A percentile compares a stretch with the other conserved stretches of the same genome.
Evolutionary conservation across 495 filamentous ascomycete genomes (phyloP).

Genomic region (Penicillium turbatum): DNA sequence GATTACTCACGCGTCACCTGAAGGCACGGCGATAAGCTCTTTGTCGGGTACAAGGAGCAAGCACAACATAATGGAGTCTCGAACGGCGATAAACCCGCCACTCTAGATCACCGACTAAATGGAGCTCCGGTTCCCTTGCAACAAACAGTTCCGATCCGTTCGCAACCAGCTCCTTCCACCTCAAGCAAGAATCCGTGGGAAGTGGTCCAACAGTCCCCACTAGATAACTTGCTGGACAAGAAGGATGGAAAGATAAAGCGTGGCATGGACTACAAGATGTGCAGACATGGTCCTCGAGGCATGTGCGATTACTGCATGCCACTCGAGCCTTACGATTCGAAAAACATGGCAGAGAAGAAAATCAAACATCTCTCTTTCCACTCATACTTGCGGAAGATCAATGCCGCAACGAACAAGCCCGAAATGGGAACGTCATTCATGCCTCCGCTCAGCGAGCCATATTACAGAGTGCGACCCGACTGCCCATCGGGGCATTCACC

Average conservation of each 20-base stretch:
- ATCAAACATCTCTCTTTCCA: conserved; percentile 99
- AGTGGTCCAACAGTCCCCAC: conserved; percentile 73
- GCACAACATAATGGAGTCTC: conserved; percentile 48
- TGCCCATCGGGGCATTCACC: conserved; percentile 89
- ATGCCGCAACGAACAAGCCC: conserved; percentile 91
- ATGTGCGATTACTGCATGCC: conserved; percentile 99
- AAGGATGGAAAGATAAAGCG: conserved; percentile 90
- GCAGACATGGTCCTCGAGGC: conserved; percentile 88
- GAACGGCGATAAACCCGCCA: conserved; percentile 34
- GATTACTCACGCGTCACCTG: background rate
- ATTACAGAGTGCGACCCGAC: conserved; percentile 79
- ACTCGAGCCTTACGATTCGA: conserved; percentile 84
- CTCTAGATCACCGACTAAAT: conserved; percentile 58
- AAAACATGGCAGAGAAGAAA: conserved; percentile 88
- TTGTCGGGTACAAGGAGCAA: conserved; percentile 67
- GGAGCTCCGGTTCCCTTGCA: conserved; percentile 69
- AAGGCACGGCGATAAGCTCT: conserved; percentile 90
- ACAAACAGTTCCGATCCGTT: conserved; percentile 60
- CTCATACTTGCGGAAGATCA: conserved; percentile 88
- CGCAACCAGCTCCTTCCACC: conserved; percentile 53
- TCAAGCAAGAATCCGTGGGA: conserved; percentile 91
- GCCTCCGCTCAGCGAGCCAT: conserved; percentile 90
- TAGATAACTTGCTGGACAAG: conserved; percentile 83
- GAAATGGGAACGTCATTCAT: conserved; percentile 91
- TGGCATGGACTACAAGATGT: conserved; percentile 76